Conservation (phyloP, 257 asterid species). For the Solanum chmielewskii region DNA sequence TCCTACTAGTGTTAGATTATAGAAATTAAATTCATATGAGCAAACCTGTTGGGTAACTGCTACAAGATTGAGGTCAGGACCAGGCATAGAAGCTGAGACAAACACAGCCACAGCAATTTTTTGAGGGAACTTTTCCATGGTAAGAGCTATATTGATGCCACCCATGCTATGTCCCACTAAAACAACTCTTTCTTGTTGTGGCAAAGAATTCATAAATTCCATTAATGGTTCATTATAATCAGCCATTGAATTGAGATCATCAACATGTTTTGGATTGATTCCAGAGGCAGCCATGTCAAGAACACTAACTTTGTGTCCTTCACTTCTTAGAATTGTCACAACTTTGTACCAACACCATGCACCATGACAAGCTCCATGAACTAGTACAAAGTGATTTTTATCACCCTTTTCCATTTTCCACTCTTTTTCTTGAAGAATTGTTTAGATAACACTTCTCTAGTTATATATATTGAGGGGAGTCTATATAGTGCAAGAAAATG, state of each 20-base stretch:
- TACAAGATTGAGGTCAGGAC: constrained; percentile 9
- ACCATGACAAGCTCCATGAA: constrained; percentile 45
- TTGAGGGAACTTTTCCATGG: constrained; percentile 28
- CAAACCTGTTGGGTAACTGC: constrained; percentile 7
- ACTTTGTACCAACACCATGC: constrained; percentile 52
- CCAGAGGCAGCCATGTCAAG: constrained; percentile 46
- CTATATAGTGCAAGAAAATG: not conserved
- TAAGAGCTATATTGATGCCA: constrained; percentile 22
- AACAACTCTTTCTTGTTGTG: constrained; percentile 18
- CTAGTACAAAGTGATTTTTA: constrained; percentile 20
- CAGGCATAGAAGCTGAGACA: constrained; percentile 22
- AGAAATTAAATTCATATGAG: not conserved
- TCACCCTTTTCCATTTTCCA: constrained; percentile 4
- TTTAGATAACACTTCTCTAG: not conserved
- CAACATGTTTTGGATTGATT: constrained; percentile 5
- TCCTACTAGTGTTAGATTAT: not conserved
- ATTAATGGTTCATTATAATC: constrained; percentile 25
- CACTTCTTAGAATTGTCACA: constrained; percentile 16
- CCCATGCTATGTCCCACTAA: constrained; percentile 38
- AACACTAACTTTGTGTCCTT: constrained; percentile 28
- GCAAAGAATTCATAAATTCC: constrained; percentile 20
- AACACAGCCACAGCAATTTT: constrained; percentile 26
- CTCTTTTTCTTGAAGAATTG: not conserved
- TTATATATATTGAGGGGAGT: no score
- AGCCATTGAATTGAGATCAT: constrained; percentile 13